phyloP scores from a whole-genome alignment of 2,329 filamentous ascomycete species.

The Phaeosphaeriaceae sp. region DNA sequence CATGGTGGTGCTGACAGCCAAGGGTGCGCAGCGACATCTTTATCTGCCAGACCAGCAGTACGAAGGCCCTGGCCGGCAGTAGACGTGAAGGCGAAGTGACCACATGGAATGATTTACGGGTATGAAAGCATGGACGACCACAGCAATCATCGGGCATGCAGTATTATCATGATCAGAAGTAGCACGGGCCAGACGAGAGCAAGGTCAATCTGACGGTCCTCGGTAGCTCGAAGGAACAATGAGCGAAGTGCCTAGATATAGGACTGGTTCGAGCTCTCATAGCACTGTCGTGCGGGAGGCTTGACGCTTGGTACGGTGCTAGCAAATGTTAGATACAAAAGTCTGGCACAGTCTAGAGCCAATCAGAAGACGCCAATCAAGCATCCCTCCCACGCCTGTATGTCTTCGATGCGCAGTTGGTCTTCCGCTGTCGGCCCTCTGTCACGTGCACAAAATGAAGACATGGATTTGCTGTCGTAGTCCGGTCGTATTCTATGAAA shows the following conservation, averaged over 20 bases:
- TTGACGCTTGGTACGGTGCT: slow-evolving; percentile 1
- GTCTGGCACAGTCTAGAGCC: background rate
- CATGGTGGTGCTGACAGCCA: slow-evolving; percentile 92
- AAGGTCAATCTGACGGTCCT: background rate
- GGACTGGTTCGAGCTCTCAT: slow-evolving; percentile 6
- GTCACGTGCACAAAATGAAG: background rate
- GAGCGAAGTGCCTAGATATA: background rate
- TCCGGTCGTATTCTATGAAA: background rate
- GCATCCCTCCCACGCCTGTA: slow-evolving; percentile 11
- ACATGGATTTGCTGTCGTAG: background rate
- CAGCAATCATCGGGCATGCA: background rate
- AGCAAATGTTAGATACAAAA: slow-evolving; percentile 2
- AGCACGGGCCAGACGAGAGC: background rate
- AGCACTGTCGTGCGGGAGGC: background rate
- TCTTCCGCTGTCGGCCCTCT: background rate
- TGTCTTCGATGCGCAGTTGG: background rate
- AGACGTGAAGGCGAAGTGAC: slow-evolving; percentile 13
- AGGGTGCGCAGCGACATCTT: slow-evolving; percentile 89
- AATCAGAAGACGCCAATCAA: slow-evolving; percentile 8
- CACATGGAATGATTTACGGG: background rate
- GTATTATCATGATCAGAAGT: slow-evolving; percentile 14
- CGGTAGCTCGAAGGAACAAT: background rate
- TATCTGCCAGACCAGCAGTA: slow-evolving; percentile 92
- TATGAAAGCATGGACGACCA: background rate
- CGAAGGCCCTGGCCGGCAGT: slow-evolving; percentile 69